Conservation (phyloP, 257 asterid species). For the Nicotiana tomentosiformis region DNA sequence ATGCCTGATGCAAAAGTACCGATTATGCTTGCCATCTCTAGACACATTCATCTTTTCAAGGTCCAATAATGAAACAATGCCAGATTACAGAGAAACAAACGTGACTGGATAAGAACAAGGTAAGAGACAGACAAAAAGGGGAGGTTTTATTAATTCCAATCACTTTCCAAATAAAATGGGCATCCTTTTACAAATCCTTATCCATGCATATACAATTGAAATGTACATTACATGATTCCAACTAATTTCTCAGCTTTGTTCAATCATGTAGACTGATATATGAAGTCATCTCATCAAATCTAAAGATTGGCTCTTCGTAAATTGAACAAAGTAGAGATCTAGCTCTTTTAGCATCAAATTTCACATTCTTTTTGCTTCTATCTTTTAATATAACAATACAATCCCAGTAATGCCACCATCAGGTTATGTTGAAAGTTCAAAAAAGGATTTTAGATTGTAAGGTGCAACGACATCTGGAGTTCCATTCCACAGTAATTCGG, state of each 20-base stretch:
- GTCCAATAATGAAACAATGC: neutral
- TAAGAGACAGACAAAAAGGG: neutral
- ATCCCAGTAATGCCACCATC: neutral
- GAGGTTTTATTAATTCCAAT: neutral
- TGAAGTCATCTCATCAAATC: neutral
- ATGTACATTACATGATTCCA: neutral
- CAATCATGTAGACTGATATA: neutral
- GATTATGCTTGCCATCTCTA: neutral
- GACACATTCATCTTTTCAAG: neutral
- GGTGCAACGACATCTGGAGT: slow-evolving; percentile 10
- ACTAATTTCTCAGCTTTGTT: neutral
- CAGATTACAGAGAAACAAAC: neutral
- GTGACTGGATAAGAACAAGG: neutral
- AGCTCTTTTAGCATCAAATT: neutral
- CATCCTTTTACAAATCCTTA: neutral
- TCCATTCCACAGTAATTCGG: slow-evolving; percentile 40
- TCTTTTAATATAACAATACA: neutral
- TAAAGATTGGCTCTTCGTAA: neutral
- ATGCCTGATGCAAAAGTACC: neutral
- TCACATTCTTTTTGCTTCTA: neutral
- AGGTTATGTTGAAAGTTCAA: slow-evolving; percentile 5
- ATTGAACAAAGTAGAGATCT: neutral
- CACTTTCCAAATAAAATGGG: neutral
- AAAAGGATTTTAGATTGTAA: slow-evolving; percentile 30
- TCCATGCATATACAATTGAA: neutral